phyloP scores from a whole-genome alignment of 176 grass and related monocot genomes.

The Hsuehochloa calcarea region DNA sequence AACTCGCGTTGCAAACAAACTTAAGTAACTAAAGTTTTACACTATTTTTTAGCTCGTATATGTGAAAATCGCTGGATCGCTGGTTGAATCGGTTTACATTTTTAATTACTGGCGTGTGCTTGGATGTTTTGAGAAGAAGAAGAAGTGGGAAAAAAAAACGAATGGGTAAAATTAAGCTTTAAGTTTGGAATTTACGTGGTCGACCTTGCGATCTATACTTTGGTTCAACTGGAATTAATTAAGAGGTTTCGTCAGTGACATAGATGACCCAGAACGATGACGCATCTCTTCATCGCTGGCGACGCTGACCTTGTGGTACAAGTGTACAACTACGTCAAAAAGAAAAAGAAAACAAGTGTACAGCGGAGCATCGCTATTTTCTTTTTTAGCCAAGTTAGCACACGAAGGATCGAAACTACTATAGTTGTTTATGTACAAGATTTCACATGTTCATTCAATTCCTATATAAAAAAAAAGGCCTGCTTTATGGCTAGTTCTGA shows the following conservation, averaged over 20 bases:
- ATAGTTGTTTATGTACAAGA: background rate
- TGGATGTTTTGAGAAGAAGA: too few species aligned
- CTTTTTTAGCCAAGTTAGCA: background rate
- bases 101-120: background rate
- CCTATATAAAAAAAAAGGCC: background rate
- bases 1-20: too few species aligned
- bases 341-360: background rate
- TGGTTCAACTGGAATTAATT: too few species aligned
- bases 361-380: background rate
- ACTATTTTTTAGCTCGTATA: background rate
- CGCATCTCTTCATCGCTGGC: background rate
- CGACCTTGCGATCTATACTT: too few species aligned
- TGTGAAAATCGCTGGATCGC: too few species aligned
- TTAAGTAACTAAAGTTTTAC: too few species aligned
- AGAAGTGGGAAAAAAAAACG: too few species aligned
- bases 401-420: too few species aligned
- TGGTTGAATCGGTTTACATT: background rate
- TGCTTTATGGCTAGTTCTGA: background rate
- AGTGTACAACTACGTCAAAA: background rate
- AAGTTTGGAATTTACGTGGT: background rate
- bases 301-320: conserved; percentile 1
- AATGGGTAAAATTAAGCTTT: background rate
- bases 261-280: background rate
- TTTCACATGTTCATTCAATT: background rate
- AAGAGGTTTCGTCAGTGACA: background rate